Evolutionary conservation across 1,284 basidiomycete species (phyloP).

Genomic region (Cutaneotrichosporon sp.): DNA sequence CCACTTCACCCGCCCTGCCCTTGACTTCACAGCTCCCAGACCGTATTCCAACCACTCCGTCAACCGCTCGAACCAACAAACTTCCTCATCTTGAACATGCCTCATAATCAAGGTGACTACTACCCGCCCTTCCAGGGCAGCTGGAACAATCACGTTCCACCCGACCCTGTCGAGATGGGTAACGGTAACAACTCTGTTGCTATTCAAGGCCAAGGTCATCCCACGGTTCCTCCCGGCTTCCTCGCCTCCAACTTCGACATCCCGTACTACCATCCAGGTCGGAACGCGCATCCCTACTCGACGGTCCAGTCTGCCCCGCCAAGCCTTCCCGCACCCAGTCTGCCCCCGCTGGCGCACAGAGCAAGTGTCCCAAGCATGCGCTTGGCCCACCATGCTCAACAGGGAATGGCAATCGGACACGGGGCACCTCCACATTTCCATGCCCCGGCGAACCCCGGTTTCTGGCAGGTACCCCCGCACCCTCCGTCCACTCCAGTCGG

Average conservation of each 20-base stretch:
- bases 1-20: no score
- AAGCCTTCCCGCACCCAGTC: background rate
- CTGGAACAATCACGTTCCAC: background rate
- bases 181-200: background rate
- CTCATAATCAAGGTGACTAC: background rate
- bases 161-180: background rate
- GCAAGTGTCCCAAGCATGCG: background rate
- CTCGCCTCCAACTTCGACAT: background rate
- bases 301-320: background rate
- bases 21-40: no score
- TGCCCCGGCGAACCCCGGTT: background rate
- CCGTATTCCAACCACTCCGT: no score
- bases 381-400: constrained; percentile 1
- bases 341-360: background rate
- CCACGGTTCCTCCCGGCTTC: background rate
- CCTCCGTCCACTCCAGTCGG: background rate
- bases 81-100: background rate
- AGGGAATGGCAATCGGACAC: background rate
- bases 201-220: background rate
- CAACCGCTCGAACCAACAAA: no score
- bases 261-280: background rate
- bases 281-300: background rate
- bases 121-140: background rate
- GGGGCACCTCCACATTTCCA: background rate
- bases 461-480: background rate